Evolutionary conservation across 1,284 basidiomycete species (phyloP).

Genomic region (Ceratobasidium papillatum): DNA sequence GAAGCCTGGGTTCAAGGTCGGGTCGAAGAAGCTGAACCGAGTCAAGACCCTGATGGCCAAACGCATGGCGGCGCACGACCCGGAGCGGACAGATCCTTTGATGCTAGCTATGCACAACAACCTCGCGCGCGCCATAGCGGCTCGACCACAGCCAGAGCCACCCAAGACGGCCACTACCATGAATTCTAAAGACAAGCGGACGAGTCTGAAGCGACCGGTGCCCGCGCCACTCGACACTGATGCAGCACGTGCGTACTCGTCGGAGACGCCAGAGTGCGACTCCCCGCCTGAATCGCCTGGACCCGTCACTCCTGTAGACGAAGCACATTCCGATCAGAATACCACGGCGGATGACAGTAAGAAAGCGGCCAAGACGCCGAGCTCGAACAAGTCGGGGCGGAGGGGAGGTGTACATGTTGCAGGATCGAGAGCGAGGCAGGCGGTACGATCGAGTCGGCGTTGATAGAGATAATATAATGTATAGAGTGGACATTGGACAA

Average conservation of each 20-base stretch:
- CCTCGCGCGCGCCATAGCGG: not conserved
- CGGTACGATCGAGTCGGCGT: too few relatives aligned
- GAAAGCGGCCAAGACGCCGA: not conserved
- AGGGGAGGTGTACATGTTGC: too few relatives aligned
- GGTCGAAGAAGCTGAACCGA: not conserved
- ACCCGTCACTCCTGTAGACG: not conserved
- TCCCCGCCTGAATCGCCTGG: not conserved
- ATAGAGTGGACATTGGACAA: too few relatives aligned
- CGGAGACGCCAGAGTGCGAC: not conserved
- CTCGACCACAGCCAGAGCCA: not conserved
- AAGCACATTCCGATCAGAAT: not conserved
- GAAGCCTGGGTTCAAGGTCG: not conserved
- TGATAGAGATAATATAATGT: too few relatives aligned
- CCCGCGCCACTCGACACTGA: not conserved
- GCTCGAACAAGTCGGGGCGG: too few relatives aligned
- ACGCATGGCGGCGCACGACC: not conserved
- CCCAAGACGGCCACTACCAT: too few relatives aligned
- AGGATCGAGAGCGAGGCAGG: too few relatives aligned
- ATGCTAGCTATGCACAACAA: not conserved
- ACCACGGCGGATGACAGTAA: not conserved
- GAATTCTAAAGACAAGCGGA: not conserved
- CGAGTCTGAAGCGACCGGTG: not conserved
- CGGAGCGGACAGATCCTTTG: not conserved
- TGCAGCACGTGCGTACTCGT: not conserved
- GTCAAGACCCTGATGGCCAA: not conserved